A percentile compares a stretch with the other conserved stretches of the same genome.
phyloP scores from a whole-genome alignment of 345 rosid genomes.

The Gossypium longicalyx region DNA sequence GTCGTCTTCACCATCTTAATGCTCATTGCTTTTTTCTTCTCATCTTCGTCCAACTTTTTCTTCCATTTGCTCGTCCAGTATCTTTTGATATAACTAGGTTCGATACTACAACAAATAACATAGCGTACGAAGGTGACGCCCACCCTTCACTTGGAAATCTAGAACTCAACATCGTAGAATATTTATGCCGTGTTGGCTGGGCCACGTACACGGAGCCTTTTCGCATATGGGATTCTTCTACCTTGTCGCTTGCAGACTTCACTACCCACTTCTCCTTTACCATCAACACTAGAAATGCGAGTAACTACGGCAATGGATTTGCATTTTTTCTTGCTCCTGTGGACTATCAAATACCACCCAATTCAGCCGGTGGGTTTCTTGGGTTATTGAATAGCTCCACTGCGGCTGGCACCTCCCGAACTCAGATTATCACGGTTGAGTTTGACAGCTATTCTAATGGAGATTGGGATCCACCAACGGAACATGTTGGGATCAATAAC shows the following conservation, averaged over 20 bases:
- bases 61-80: background rate
- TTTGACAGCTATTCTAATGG: constrained; percentile 8
- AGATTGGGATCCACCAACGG: constrained; percentile 16
- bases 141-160: constrained; percentile 9
- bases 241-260: constrained; percentile 28
- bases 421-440: constrained; percentile 15
- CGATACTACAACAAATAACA: background rate
- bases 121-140: constrained; percentile 4
- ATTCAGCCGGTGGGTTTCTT: constrained; percentile 18
- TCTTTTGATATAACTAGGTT: background rate
- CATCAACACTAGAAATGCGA: constrained; percentile 11
- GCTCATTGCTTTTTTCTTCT: background rate
- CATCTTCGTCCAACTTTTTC: background rate
- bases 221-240: constrained; percentile 27
- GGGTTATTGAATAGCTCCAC: constrained; percentile 22
- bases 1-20: background rate
- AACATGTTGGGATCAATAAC: constrained; percentile 42
- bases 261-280: constrained; percentile 31
- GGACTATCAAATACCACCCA: constrained; percentile 20
- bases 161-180: constrained; percentile 22
- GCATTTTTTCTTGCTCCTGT: constrained; percentile 35
- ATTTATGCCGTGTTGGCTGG: constrained; percentile 25
- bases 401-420: background rate
- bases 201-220: constrained; percentile 23
- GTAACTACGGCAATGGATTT: constrained; percentile 19